A percentile compares a stretch with the other conserved stretches of the same genome.
Conservation (phyloP, 2,329 filamentous ascomycete genomes). For the Camillea tinctor region DNA sequence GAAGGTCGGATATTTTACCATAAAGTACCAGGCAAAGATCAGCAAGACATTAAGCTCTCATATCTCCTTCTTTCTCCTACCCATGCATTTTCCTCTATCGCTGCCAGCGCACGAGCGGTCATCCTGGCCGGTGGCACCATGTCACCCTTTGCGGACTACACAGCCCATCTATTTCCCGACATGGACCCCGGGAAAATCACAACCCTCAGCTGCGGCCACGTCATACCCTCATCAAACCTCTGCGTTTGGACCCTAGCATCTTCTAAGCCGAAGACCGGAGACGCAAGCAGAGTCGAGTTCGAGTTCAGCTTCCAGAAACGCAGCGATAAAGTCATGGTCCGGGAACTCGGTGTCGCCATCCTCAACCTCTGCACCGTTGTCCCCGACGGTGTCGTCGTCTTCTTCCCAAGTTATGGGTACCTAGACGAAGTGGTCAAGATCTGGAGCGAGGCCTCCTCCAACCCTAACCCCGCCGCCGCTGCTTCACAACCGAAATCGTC, state of each 20-base stretch:
- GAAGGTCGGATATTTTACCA: constrained; percentile 67
- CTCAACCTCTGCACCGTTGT: constrained; percentile 70
- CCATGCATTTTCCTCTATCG: constrained; percentile 85
- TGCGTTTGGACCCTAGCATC: constrained; percentile 70
- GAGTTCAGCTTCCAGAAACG: constrained; percentile 88
- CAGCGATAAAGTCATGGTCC: constrained; percentile 65
- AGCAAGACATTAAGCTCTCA: constrained; percentile 61
- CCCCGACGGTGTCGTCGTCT: constrained; percentile 87
- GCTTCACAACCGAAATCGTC: constrained; percentile 36
- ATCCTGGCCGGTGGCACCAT: constrained; percentile 94
- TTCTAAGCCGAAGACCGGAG: constrained; percentile 34
- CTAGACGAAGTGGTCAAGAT: constrained; percentile 68
- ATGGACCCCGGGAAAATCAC: constrained; percentile 62
- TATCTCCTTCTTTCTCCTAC: constrained; percentile 92
- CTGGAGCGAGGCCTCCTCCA: constrained; percentile 64
- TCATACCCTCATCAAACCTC: constrained; percentile 80
- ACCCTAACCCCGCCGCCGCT: too few relatives aligned
- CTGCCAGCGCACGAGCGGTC: constrained; percentile 79
- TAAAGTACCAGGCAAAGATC: constrained; percentile 36
- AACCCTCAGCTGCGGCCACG: constrained; percentile 90
- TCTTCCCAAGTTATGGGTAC: constrained; percentile 95
- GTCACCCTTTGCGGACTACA: constrained; percentile 94
- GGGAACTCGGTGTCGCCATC: constrained; percentile 71
- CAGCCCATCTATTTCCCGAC: constrained; percentile 79
- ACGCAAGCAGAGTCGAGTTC: constrained; percentile 46